These are phyloP conservation scores for Clitopilus hobsonii DNA, from an alignment of 768 basidiomycete species.

Conservation along the genomic window DNA sequence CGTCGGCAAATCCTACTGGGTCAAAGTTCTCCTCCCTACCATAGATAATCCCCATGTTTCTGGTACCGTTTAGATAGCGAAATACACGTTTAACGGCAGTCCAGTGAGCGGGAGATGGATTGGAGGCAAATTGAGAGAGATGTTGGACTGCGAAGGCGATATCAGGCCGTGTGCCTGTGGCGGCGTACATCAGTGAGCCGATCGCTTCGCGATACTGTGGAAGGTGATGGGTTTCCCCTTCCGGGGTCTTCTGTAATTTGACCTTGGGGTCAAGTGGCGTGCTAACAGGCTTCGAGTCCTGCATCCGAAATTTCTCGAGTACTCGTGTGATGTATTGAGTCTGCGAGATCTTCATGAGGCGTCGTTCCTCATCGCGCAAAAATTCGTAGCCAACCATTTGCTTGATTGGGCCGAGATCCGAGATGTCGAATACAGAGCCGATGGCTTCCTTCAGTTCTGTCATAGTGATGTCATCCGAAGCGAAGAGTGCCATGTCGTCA, in stretches of 20 bases:
- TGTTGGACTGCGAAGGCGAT: slow-evolving; percentile 11
- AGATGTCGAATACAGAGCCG: slow-evolving; percentile 21
- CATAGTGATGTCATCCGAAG: slow-evolving; percentile 9
- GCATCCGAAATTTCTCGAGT: slow-evolving; percentile 16
- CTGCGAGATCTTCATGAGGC: slow-evolving; percentile 21
- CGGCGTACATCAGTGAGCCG: slow-evolving; percentile 19
- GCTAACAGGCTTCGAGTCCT: slow-evolving; percentile 15
- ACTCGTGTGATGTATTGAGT: slow-evolving; percentile 21
- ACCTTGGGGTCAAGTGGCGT: slow-evolving; percentile 20
- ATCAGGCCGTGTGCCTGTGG: slow-evolving; percentile 16
- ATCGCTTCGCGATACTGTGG: slow-evolving; percentile 7
- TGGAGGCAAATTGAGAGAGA: not conserved
- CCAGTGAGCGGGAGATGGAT: slow-evolving; percentile 3
- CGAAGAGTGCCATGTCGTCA: slow-evolving; percentile 27
- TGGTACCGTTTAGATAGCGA: slow-evolving; percentile 1
- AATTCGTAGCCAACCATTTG: slow-evolving; percentile 29
- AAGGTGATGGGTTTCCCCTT: not conserved
- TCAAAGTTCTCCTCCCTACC: not conserved
- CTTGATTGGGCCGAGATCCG: slow-evolving; percentile 20
- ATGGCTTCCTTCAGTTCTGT: slow-evolving; percentile 17
- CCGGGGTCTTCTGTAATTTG: slow-evolving; percentile 7
- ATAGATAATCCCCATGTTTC: not conserved
- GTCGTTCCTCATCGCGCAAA: slow-evolving; percentile 7
- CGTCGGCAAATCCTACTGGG: not conserved
- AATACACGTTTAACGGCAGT: slow-evolving; percentile 5